A percentile compares a stretch with the other conserved stretches of the same genome.
Conservation (phyloP, 1,284 basidiomycete species). For the Apiotrichum veenhuisii region DNA sequence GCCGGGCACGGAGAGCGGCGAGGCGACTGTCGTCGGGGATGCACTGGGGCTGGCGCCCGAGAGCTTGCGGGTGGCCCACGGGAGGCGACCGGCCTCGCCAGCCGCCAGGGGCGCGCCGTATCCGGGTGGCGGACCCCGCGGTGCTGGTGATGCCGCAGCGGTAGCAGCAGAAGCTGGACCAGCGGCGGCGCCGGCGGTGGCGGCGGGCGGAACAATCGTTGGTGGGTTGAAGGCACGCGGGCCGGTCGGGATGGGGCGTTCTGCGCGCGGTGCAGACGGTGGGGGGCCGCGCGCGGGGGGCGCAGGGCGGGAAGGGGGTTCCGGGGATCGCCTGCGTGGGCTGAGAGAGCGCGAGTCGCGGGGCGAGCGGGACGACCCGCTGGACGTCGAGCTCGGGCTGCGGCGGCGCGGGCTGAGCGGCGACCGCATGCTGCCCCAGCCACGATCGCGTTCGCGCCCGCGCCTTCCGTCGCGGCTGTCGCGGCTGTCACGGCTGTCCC, state of each 20-base stretch:
- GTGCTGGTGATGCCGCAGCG: background rate
- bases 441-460: constrained; percentile 7
- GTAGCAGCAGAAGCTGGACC: background rate
- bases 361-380: constrained; percentile 5
- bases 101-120: background rate
- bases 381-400: background rate
- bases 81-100: background rate
- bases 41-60: background rate
- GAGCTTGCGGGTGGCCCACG: constrained; percentile 3
- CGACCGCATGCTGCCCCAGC: constrained; percentile 23
- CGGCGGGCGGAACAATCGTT: background rate
- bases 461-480: constrained; percentile 9
- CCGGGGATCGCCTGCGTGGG: constrained; percentile 2
- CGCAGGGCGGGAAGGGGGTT: background rate
- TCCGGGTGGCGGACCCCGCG: constrained; percentile 1
- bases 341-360: background rate
- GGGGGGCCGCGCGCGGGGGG: constrained; percentile 21
- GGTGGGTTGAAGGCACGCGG: constrained; percentile 21
- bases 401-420: background rate
- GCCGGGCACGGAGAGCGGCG: background rate
- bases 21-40: background rate
- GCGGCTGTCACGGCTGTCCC: background rate
- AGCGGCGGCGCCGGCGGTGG: constrained; percentile 3
- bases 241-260: constrained; percentile 20
- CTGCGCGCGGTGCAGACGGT: constrained; percentile 20